Conservation (phyloP, 2,329 filamentous ascomycete species). For the Xylaria sp. region DNA sequence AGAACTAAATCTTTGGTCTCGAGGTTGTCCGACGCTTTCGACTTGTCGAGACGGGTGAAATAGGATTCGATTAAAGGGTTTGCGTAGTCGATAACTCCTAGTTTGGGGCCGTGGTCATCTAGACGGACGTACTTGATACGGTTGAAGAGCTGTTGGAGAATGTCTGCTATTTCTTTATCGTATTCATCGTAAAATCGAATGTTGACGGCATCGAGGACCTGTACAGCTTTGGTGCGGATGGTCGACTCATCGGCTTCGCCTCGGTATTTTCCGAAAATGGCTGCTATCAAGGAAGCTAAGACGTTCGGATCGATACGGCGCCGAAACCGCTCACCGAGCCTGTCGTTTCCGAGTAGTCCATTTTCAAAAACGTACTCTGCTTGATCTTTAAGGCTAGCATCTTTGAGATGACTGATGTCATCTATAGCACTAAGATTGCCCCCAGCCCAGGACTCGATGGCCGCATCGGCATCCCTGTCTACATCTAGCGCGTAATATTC, state of each 20-base stretch:
- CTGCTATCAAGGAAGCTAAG: constrained; percentile 74
- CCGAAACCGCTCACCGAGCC: constrained; percentile 82
- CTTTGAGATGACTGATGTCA: constrained; percentile 61
- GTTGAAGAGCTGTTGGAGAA: constrained; percentile 91
- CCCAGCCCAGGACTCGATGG: constrained; percentile 76
- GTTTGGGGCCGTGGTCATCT: constrained; percentile 90
- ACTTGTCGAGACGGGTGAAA: constrained; percentile 88
- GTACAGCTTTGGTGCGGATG: constrained; percentile 65
- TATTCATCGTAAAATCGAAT: constrained; percentile 92
- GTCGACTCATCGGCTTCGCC: constrained; percentile 62
- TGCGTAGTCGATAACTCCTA: constrained; percentile 79
- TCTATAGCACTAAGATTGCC: constrained; percentile 65
- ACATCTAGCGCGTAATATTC: constrained; percentile 91
- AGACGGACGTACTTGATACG: constrained; percentile 93
- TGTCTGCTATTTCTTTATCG: constrained; percentile 82
- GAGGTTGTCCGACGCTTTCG: constrained; percentile 81
- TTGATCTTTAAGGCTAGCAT: constrained; percentile 59
- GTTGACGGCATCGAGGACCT: constrained; percentile 85
- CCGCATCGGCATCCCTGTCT: constrained; percentile 74
- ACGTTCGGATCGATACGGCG: constrained; percentile 76
- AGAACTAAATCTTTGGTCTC: constrained; percentile 81
- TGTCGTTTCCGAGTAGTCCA: constrained; percentile 76
- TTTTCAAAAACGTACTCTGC: constrained; percentile 74
- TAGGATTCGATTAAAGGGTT: constrained; percentile 93
- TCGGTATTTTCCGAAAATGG: constrained; percentile 75